Conservation (phyloP, 805 yeast genomes). For the Blastobotrys terrestris region DNA sequence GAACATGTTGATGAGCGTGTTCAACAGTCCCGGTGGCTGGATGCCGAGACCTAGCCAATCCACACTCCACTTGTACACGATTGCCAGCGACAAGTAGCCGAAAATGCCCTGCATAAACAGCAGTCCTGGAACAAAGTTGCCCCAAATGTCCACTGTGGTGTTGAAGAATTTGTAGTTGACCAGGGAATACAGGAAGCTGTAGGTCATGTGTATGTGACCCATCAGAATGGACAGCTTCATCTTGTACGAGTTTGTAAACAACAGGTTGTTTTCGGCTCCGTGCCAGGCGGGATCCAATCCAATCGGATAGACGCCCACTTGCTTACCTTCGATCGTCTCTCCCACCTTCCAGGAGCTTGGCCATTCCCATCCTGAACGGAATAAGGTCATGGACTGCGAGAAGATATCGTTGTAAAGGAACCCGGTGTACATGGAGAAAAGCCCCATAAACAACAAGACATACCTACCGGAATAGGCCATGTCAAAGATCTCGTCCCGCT, state of each 20-base stretch:
- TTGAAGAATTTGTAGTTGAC: conserved; percentile 69
- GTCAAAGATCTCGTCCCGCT: conserved; percentile 89
- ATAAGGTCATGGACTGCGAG: conserved; percentile 83
- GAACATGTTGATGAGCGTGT: conserved; percentile 95
- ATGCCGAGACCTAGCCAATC: conserved; percentile 77
- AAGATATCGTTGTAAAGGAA: conserved; percentile 88
- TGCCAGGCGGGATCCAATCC: conserved; percentile 98
- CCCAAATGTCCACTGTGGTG: conserved; percentile 73
- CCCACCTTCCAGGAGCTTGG: conserved; percentile 69
- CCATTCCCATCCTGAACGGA: conserved; percentile 91
- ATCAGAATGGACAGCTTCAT: conserved; percentile 92
- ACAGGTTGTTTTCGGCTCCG: conserved; percentile 84
- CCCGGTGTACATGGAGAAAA: conserved; percentile 94
- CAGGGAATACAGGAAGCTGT: conserved; percentile 77
- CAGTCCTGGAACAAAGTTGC: conserved; percentile 91
- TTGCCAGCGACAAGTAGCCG: conserved; percentile 81
- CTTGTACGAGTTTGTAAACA: conserved; percentile 92
- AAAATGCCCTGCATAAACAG: conserved; percentile 94
- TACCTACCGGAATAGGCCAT: conserved; percentile 96
- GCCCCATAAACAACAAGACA: conserved; percentile 85
- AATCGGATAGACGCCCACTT: conserved; percentile 64
- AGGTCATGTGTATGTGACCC: conserved; percentile 94
- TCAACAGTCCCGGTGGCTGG: conserved; percentile 88
- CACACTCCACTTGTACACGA: conserved; percentile 88
- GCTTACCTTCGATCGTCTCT: conserved; percentile 59